Evolutionary conservation across 129 eudicot species (phyloP), one percentile per base, ranked within the genome.

Genomic region (Pseudognaphalium luteoalbum): DNA sequence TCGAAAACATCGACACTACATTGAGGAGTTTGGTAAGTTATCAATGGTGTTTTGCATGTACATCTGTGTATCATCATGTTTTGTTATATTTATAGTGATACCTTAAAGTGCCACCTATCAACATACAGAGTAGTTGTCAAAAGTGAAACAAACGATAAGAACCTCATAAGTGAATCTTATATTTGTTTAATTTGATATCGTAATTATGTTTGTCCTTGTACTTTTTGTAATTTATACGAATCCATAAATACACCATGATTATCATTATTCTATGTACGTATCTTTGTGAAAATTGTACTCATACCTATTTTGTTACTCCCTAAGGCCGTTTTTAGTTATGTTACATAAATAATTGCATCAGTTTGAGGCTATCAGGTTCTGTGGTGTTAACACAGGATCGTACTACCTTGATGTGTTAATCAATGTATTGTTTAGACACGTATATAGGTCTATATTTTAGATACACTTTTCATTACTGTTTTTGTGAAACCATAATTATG

Each of bases 21-120:
- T 60, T 33, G 68, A 73, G 20, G 29, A 25, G 29, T 22, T 44
- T 47, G 63, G n/a, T 47, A 71, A 14, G 66, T 71, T 47, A 78
- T 28, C 22, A 8, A 6, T 39, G 41, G 56, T 17, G 41, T 42
- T 66, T 69, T 0, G 11, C 66, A 15, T 76, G 80, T 56, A 67
- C 32, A 80, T 80, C 68, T 78, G 78, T 73, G 70, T 78, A 70
- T 60, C 3, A 17, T 42, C 44, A 4, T 60, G 34, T 41, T 54
- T 39, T 67, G 63, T 80, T 57, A 39, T 80, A 44, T 68, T 68
- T 74, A 59, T 80, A 80, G 75, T 32, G 57, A 57, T 54, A 37
- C 28, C 62, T 0, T 80, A 28, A 73, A 80, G 74, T 65, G 11
- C 74, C 35, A 52, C 70, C 39, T 70, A 41, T 60, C 28, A 12